Percentiles rank a stretch among this genome's conserved stretches.
Conservation (phyloP, 331 rosid genomes). For the Saraca asoca region DNA sequence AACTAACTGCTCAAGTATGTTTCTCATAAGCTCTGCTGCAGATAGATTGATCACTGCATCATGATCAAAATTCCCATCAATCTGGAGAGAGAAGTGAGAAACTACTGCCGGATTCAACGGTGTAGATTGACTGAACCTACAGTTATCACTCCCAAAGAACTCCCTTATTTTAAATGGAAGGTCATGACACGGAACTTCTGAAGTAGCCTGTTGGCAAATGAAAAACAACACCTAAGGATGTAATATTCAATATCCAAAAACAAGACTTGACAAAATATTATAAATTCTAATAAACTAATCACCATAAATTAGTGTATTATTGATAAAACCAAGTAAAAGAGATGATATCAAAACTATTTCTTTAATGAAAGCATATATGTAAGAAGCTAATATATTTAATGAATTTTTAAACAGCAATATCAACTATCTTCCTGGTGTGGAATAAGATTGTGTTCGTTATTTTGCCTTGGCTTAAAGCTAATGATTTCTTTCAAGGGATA, state of each 20-base stretch:
- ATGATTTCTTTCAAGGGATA: too few species aligned
- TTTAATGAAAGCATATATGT: too few species aligned
- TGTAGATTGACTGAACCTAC: conserved; percentile 49
- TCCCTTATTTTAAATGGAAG: conserved; percentile 68
- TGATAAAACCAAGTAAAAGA: conserved; percentile 4
- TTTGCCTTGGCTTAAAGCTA: too few species aligned
- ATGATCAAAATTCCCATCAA: conserved; percentile 61
- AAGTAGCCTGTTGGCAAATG: conserved; percentile 71
- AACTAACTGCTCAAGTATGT: conserved; percentile 62
- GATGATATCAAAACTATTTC: not conserved
- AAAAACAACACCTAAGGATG: conserved; percentile 36
- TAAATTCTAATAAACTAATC: conserved; percentile 14
- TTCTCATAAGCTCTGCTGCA: conserved; percentile 66
- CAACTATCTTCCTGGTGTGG: too few species aligned
- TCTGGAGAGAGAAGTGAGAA: conserved; percentile 68
- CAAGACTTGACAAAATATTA: not conserved
- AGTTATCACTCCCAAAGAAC: conserved; percentile 63
- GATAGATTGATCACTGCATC: conserved; percentile 60
- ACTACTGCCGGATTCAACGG: conserved; percentile 58
- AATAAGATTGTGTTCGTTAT: too few species aligned
- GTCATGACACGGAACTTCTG: conserved; percentile 64
- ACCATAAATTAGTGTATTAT: conserved; percentile 14
- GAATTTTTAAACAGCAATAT: too few species aligned
- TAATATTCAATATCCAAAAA: not conserved
- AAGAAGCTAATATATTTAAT: too few species aligned